A percentile compares a stretch with the other conserved stretches of the same genome.
phyloP scores from a whole-genome alignment of 2,329 filamentous ascomycete genomes.

The Fusarium sp. region DNA sequence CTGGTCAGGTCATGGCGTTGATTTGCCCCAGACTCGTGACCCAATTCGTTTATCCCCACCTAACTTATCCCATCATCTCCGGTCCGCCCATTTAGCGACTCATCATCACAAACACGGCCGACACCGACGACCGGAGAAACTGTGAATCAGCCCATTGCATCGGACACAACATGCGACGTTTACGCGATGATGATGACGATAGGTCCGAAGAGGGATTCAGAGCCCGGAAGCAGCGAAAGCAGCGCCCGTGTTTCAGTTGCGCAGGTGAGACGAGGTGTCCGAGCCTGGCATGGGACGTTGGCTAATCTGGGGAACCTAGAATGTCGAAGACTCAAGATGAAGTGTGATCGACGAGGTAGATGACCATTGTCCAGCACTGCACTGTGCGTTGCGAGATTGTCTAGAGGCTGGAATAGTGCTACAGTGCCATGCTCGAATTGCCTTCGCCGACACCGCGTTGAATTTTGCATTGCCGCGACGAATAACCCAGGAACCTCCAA shows the following conservation, averaged over 20 bases:
- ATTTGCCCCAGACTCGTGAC: background rate
- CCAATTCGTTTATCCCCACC: background rate
- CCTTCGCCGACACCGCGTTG: conserved; percentile 1
- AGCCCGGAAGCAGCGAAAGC: conserved; percentile 6
- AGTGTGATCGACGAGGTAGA: conserved; percentile 11
- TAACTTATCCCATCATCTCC: background rate
- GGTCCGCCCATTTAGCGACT: background rate
- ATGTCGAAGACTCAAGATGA: conserved; percentile 16
- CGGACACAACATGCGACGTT: conserved; percentile 10
- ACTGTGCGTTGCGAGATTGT: background rate
- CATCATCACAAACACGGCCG: background rate
- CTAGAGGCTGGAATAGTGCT: background rate
- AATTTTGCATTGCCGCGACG: conserved; percentile 1
- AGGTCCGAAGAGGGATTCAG: conserved; percentile 4
- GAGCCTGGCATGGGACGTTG: background rate
- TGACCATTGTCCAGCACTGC: background rate
- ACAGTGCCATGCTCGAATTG: conserved; percentile 9
- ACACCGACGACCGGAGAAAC: conserved; percentile 1
- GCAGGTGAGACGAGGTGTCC: background rate
- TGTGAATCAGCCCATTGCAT: background rate
- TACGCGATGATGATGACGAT: conserved; percentile 1
- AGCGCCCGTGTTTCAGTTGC: conserved; percentile 10
- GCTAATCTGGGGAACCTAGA: background rate
- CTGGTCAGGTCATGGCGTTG: background rate
- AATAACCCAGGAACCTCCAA: background rate